Base-by-base conservation (phyloP, 2,329 filamentous ascomycete genomes). In the Graphiopsis chlorocephala region DNA sequence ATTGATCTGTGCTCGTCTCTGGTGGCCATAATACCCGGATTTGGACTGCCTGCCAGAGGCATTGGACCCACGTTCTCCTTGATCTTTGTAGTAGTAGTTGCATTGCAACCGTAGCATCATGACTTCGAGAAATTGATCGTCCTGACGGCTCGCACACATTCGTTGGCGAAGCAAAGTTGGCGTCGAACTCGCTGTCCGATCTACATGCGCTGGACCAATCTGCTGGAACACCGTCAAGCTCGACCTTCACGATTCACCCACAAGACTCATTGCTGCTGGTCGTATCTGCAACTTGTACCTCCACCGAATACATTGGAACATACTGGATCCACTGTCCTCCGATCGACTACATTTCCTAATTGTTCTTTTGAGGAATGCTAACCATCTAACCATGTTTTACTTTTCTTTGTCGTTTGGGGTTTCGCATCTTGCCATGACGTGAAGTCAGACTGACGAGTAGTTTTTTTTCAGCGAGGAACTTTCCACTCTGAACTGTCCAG, bases 401-500 rank as follows among this genome's bases (percentile, higher is more conserved):
- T 50, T 58, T 52, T 15, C 31, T 58, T 61, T 53, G 28, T 29
- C 25, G 53, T 64, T 64, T 52, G 55, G 52, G 56, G 12, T 60
- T 57, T 25, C 20, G 11, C 58, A 42, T 31, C 14, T 31, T 31
- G 48, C 42, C 64, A 31, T 59, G 50, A 50, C 26, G 60, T 65
- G 56, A 63, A 65, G 60, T 60, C 45, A 64, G 63, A 73, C 72
- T 74, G 68, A 74, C 73, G 48, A 62, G 47, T 68, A 31, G 59
- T 66, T 63, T 69, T 63, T 69, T 58, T 61, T 33, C 68, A 75
- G 73, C 66, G 70, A 72, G 70, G 71, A 72, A 56, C 68, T 68
- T 58, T 65, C 69, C 64, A 68, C 69, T 65, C 70, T 61, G 63
- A 62, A 66, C 45, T 70, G 66, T 23, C 64, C 69, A 35, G 72